Base-by-base conservation (phyloP, 2,329 filamentous ascomycete genomes). In the Apiospora sp. region DNA sequence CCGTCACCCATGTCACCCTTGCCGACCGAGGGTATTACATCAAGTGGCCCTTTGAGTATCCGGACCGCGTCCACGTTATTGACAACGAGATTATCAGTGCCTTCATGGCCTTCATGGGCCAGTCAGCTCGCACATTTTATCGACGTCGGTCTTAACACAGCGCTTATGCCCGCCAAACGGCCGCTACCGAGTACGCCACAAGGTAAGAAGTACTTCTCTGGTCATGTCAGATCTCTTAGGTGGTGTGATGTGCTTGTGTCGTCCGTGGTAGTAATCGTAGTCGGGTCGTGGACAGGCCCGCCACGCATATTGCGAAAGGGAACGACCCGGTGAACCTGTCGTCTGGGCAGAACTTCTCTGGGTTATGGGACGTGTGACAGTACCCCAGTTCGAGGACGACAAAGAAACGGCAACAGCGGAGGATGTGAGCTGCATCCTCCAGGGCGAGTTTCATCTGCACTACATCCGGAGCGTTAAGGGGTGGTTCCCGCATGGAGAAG, bases 381-480 rank as follows among this genome's bases (percentile, higher is more conserved):
- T 71, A 82, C 71, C 84, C 83, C 1, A 1, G 83, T 22, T 22
- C 82, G 0, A 81, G 80, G 0, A 85, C 86, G 5, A 6, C 27
- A 14, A 0, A 85, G 86, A n/a, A 24, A 27, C 13, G 24, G n/a
- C 71, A 76, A 78, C 41, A 84, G 84, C 0, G 74, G 16, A 44
- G 13, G 12, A 44, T 16, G 43, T 16, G 43, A 16, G 16, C 43
- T 88, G 87, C 75, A 79, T 75, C 19, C 73, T 89, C 24, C 77
- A 90, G 58, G 87, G 89, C 75, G 82, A 86, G 78, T 89, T 90
- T 68, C 82, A 86, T 76, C 87, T 87, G 0, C 76, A 76, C 1
- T 80, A 87, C n/a, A 84, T 87, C 71, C 83, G 78, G 76, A 85
- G 79, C 46, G 85, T 82, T 0, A 86, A 87, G 75, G 83, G 89